Evolutionary conservation across 2,329 filamentous ascomycete genomes (phyloP).

Genomic region (Neofusicoccum laricinum): DNA sequence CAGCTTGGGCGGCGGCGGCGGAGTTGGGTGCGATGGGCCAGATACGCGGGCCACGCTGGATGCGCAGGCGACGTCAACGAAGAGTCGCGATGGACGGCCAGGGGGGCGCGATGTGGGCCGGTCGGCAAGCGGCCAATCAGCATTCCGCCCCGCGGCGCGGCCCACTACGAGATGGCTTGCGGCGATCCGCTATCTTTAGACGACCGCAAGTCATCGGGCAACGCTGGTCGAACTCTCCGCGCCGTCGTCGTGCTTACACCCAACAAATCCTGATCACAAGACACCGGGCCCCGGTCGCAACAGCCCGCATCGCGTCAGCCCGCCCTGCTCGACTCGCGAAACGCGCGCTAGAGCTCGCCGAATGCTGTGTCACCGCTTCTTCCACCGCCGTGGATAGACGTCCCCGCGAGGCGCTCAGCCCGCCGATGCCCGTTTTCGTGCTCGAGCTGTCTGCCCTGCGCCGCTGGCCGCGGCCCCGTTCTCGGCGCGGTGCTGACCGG

Average conservation of each 20-base stretch:
- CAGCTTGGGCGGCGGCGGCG: background rate
- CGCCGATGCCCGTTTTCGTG: slow-evolving; percentile 8
- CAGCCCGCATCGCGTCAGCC: background rate
- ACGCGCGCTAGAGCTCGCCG: background rate
- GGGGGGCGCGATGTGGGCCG: background rate
- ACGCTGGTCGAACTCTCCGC: slow-evolving; percentile 6
- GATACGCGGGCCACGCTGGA: background rate
- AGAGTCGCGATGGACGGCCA: background rate
- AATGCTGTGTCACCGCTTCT: slow-evolving; percentile 7
- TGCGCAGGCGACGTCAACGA: background rate
- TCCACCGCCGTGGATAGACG: background rate
- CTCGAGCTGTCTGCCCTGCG: background rate
- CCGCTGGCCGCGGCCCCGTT: background rate
- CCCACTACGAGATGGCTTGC: background rate
- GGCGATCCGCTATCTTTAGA: slow-evolving; percentile 5
- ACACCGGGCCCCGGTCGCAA: background rate
- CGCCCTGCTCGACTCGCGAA: background rate
- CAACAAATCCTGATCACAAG: background rate
- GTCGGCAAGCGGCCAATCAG: background rate
- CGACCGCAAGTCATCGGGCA: slow-evolving; percentile 2
- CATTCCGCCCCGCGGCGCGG: no score
- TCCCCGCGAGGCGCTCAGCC: background rate
- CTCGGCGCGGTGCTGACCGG: background rate
- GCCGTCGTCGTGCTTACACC: background rate
- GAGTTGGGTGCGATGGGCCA: background rate